A percentile compares a stretch with the other conserved stretches of the same genome.
These are phyloP conservation scores for Crucibulum parvulum DNA, from an alignment of 1,284 basidiomycete species.

Conservation along the genomic window DNA sequence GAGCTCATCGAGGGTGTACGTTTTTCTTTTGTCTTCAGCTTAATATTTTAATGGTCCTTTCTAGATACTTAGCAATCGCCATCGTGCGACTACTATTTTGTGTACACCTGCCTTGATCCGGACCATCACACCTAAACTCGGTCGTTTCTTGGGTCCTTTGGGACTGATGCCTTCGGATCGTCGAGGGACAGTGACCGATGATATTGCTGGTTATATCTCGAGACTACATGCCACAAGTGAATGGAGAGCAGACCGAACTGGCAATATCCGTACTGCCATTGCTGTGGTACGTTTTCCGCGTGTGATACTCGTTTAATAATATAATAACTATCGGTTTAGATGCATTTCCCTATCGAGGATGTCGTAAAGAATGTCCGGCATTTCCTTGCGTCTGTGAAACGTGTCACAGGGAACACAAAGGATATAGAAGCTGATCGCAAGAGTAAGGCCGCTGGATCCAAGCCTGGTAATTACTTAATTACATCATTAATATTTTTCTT, in stretches of 20 bases:
- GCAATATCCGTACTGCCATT: slow-evolving; percentile 84
- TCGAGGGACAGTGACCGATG: slow-evolving; percentile 92
- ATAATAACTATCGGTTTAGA: slow-evolving; percentile 43
- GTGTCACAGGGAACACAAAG: slow-evolving; percentile 72
- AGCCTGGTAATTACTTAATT: slow-evolving; percentile 38
- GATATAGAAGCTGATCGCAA: slow-evolving; percentile 43
- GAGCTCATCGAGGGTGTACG: slow-evolving; percentile 85
- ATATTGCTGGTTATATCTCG: slow-evolving; percentile 82
- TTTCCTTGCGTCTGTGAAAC: slow-evolving; percentile 82
- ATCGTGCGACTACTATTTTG: slow-evolving; percentile 84
- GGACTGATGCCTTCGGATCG: slow-evolving; percentile 96
- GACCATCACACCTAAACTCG: slow-evolving; percentile 82
- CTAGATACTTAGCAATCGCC: slow-evolving; percentile 71
- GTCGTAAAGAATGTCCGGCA: slow-evolving; percentile 83
- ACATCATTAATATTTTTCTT: not conserved
- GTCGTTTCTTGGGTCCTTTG: slow-evolving; percentile 90
- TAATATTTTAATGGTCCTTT: slow-evolving; percentile 7
- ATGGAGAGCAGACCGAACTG: slow-evolving; percentile 92
- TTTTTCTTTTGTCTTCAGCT: slow-evolving; percentile 16
- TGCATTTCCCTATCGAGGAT: slow-evolving; percentile 78
- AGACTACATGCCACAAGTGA: slow-evolving; percentile 86
- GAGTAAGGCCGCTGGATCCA: slow-evolving; percentile 38
- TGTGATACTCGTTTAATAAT: not conserved
- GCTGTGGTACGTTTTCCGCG: slow-evolving; percentile 58
- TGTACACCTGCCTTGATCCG: slow-evolving; percentile 85